A percentile compares a stretch with the other conserved stretches of the same genome.
phyloP scores from a whole-genome alignment of 1,284 basidiomycete species.

The Stereum hirsutum region DNA sequence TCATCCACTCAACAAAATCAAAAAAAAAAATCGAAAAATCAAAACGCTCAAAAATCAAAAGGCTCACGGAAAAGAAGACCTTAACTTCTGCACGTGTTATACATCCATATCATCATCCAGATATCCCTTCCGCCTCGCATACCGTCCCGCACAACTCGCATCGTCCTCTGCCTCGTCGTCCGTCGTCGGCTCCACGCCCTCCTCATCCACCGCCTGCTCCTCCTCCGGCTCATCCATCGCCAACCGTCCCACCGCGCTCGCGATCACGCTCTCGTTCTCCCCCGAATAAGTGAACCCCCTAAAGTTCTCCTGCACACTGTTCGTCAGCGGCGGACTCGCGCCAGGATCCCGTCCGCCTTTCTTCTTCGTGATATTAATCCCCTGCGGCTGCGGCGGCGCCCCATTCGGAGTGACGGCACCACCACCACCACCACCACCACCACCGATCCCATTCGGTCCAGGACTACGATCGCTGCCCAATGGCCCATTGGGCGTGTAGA shows the following conservation, averaged over 20 bases:
- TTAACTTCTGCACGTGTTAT: no score
- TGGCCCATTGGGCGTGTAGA: slow-evolving; percentile 65
- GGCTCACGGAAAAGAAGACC: neutral
- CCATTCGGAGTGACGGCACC: no score
- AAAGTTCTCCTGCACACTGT: slow-evolving; percentile 91
- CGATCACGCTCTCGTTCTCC: slow-evolving; percentile 57
- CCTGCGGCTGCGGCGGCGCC: slow-evolving; percentile 21
- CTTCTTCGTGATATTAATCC: slow-evolving; percentile 52
- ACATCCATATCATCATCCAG: slow-evolving; percentile 27
- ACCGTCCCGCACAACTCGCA: slow-evolving; percentile 48
- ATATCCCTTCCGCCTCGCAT: slow-evolving; percentile 44
- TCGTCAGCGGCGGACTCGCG: slow-evolving; percentile 70
- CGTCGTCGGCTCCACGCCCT: slow-evolving; percentile 38
- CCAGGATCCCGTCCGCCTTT: slow-evolving; percentile 27
- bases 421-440: no score
- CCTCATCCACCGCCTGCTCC: slow-evolving; percentile 32
- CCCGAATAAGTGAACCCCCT: slow-evolving; percentile 86
- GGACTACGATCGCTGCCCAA: slow-evolving; percentile 57
- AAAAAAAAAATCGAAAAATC: no score
- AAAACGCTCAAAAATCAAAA: neutral
- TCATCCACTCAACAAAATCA: no score
- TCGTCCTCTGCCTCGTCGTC: slow-evolving; percentile 63
- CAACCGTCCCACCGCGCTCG: slow-evolving; percentile 31
- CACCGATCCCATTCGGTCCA: no score
- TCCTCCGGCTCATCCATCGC: slow-evolving; percentile 30